Percentiles rank a stretch among this genome's conserved stretches.
phyloP scores from a whole-genome alignment of 768 basidiomycete species.

The Glaciozyma martinii region DNA sequence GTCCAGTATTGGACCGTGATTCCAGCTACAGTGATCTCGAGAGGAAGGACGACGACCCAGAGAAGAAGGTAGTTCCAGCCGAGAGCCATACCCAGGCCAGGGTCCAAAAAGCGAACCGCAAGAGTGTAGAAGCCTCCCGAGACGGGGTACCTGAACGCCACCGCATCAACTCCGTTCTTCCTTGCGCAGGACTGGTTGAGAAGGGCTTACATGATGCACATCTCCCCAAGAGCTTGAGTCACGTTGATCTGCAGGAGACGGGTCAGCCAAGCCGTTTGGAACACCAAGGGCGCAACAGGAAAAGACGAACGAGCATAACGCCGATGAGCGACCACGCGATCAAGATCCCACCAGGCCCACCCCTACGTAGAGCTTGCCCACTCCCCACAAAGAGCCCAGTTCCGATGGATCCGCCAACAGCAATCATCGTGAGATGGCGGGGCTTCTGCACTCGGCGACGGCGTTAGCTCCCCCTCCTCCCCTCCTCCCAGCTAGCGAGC shows the following conservation, averaged over 20 bases:
- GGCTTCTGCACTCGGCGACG: not conserved
- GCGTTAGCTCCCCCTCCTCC: not conserved
- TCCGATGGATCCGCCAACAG: slow-evolving; percentile 39
- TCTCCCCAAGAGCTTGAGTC: slow-evolving; percentile 34
- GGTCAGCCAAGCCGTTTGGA: not conserved
- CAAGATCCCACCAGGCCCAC: slow-evolving; percentile 27
- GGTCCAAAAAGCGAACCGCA: slow-evolving; percentile 32
- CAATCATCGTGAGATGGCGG: slow-evolving; percentile 38
- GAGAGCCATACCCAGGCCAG: slow-evolving; percentile 29
- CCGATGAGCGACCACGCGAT: slow-evolving; percentile 33
- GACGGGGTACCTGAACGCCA: slow-evolving; percentile 18
- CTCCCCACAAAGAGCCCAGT: slow-evolving; percentile 28
- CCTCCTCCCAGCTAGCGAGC: too few relatives aligned
- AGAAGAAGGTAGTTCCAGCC: slow-evolving; percentile 57
- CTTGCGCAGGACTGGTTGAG: too few relatives aligned
- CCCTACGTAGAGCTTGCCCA: slow-evolving; percentile 17
- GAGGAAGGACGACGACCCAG: slow-evolving; percentile 71
- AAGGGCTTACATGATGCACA: slow-evolving; percentile 27
- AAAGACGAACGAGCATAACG: slow-evolving; percentile 26
- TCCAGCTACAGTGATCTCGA: slow-evolving; percentile 76
- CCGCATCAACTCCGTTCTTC: not conserved
- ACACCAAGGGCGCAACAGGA: not conserved
- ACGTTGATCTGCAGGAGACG: slow-evolving; percentile 1
- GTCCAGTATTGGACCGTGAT: slow-evolving; percentile 52
- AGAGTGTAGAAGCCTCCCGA: slow-evolving; percentile 36